Conservation (phyloP, 345 rosid genomes). For the Sapria himalayana region DNA sequence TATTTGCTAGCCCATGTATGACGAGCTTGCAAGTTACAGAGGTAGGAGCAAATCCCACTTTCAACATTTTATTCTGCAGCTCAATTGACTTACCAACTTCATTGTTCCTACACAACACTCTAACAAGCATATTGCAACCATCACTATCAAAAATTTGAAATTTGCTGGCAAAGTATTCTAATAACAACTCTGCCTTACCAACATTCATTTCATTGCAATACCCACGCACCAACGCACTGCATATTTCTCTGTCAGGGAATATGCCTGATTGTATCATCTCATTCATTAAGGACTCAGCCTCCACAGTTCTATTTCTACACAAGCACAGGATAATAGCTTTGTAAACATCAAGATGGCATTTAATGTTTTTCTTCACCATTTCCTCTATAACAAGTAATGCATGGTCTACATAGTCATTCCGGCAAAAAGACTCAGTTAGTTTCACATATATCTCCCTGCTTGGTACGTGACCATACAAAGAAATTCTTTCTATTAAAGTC, state of each 20-base stretch:
- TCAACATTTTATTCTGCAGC: constrained; percentile 46
- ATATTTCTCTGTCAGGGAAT: constrained; percentile 32
- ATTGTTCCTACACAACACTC: constrained; percentile 20
- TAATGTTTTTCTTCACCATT: constrained; percentile 14
- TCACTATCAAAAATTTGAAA: constrained; percentile 30
- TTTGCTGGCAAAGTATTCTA: constrained; percentile 34
- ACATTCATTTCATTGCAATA: constrained; percentile 31
- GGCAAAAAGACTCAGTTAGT: constrained; percentile 37
- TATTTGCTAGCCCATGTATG: constrained; percentile 20
- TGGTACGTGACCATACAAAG: constrained; percentile 22
- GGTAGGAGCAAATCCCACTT: constrained; percentile 48
- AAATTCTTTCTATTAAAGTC: constrained; percentile 30
- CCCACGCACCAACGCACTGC: constrained; percentile 30
- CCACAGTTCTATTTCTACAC: constrained; percentile 28
- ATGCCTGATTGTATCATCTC: constrained; percentile 38
- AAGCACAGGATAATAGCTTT: constrained; percentile 35
- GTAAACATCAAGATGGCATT: constrained; percentile 16
- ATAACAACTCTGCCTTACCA: constrained; percentile 33
- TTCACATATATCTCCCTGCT: constrained; percentile 17
- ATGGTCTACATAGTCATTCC: constrained; percentile 17
- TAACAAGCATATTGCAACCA: constrained; percentile 35
- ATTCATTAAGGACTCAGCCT: constrained; percentile 35
- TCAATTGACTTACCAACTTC: constrained; percentile 24
- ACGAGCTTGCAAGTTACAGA: constrained; percentile 28
- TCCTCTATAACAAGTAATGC: constrained; percentile 41